Base-by-base conservation (phyloP, 1,139 yeast genomes). In the Suhomyces bribrorum region DNA sequence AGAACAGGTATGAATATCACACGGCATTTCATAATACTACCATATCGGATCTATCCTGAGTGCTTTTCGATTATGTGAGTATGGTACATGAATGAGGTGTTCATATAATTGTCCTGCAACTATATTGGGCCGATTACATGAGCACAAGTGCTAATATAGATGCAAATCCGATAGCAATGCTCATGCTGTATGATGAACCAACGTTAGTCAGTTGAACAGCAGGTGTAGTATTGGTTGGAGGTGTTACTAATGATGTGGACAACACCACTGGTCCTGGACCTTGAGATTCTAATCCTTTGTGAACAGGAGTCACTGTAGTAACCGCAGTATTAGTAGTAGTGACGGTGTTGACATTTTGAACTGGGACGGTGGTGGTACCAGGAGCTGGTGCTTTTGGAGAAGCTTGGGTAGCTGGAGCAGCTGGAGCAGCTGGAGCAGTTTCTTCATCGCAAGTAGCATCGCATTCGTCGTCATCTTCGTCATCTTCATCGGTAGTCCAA, bases 401-500 rank as follows among this genome's bases (percentile, higher is more conserved):
- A n/a, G n/a, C n/a, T n/a, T n/a, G n/a, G n/a, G n/a, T n/a, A n/a
- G 29, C 29, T 27, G 16, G 30, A 28, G 16, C 23, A 32, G 12
- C n/a, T n/a, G n/a, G n/a, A n/a, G n/a, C n/a, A n/a, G n/a, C n/a
- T n/a, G n/a, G n/a, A n/a, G 32, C 43, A 15, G 31, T 40, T 5
- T 32, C 38, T 5, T 36, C 37, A 14, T 38, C 45, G n/a, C 35
- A 32, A 9, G 23, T 8, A 20, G 23, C 23, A 20, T 33, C 28
- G 13, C 35, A 33, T 14, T 33, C 43, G 7, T 36, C 40, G 27
- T 30, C 40, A 12, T 32, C 26, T 24, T 39, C 31, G 14, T 34
- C 42, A 85, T 61, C 89, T 81, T 54, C 76, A 48, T 68, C 56
- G 62, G 63, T 64, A 57, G 77, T 76, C 39, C 39, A 36, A 7